Evolutionary conservation across 78 protist species (phyloP), one percentile per base, ranked within the genome.

Genomic region (Speleostelium caveatum): DNA sequence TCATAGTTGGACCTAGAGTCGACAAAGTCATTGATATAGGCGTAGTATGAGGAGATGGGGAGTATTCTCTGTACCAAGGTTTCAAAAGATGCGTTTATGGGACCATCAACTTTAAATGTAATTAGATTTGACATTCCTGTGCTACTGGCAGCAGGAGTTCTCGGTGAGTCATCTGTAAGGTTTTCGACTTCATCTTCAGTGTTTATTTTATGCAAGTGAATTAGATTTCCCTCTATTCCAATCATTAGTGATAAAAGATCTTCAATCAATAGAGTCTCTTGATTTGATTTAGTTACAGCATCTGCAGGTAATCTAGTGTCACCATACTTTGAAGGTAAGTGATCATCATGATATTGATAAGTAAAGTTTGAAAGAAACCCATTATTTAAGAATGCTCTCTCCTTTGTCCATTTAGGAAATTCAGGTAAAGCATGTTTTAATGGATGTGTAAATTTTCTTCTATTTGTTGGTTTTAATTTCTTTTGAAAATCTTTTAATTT

Each of bases 181-280:
- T 39, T 26, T 51, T 49, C 45, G 8, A 55, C 30, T 21, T 85
- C 49, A 45, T 61, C 69, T 33, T 62, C 62, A 28, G 32, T 28
- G 17, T 1, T 1, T 22, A 17, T 41, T 16, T 35, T 58, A 22
- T 51, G 49, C 3, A 53, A 24, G 53, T 63, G 68, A 26, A 71
- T 71, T 21, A 62, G 19, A 12, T 49, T 72, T 4, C 94, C 96
- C 41, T 94, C 93, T 19, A 87, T 59, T 35, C 94, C 96, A 41
- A 75, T 51, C 86, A 94, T 41, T 7, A 71, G 73, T 38, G 55
- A 88, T 38, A 94, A 53, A 21, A 88, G 42, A 61, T 94, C 96
- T 12, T 80, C 96, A 36, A 94, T 30, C 19, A 94, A 42, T 32
- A 60, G 60, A 32, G 56, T 19, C 58, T 94, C 96, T 49, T 68